Conservation (phyloP, 176 grass and related monocot genomes). For the Metroxylon sagu region DNA sequence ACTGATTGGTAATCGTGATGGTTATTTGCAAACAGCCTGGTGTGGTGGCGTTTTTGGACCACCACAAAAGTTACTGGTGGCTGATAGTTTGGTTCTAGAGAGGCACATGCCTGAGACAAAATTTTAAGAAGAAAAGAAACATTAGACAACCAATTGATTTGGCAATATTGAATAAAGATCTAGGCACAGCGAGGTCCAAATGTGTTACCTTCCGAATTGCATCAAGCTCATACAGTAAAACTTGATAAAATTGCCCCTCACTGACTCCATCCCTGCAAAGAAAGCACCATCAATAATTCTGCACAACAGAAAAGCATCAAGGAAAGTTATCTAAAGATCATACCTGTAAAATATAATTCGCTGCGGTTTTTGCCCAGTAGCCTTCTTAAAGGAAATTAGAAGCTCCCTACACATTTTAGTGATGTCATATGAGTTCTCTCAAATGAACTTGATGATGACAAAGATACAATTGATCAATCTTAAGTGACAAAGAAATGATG, state of each 20-base stretch:
- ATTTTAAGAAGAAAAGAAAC: constrained; percentile 4
- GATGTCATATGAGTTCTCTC: neutral
- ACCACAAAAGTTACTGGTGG: constrained; percentile 74
- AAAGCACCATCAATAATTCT: neutral
- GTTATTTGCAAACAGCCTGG: constrained; percentile 77
- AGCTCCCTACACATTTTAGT: constrained; percentile 57
- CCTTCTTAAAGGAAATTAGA: constrained; percentile 73
- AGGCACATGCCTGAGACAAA: constrained; percentile 60
- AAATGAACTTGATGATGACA: neutral
- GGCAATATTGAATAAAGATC: neutral
- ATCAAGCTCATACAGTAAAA: constrained; percentile 72
- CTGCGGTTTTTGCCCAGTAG: constrained; percentile 63
- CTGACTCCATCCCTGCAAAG: constrained; percentile 75
- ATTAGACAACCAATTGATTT: neutral
- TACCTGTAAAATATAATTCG: constrained; percentile 86
- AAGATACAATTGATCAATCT: neutral
- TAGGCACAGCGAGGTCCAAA: neutral
- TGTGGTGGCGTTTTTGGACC: constrained; percentile 91
- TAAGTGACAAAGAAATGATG: neutral
- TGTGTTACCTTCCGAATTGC: constrained; percentile 62
- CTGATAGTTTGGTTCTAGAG: constrained; percentile 74
- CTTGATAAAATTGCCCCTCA: constrained; percentile 91
- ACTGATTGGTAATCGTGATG: constrained; percentile 45
- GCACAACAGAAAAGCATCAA: too few species aligned
- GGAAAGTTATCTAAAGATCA: neutral